These are phyloP conservation scores for Quercus robur DNA, from an alignment of 306 rosid species.

Conservation along the genomic window DNA sequence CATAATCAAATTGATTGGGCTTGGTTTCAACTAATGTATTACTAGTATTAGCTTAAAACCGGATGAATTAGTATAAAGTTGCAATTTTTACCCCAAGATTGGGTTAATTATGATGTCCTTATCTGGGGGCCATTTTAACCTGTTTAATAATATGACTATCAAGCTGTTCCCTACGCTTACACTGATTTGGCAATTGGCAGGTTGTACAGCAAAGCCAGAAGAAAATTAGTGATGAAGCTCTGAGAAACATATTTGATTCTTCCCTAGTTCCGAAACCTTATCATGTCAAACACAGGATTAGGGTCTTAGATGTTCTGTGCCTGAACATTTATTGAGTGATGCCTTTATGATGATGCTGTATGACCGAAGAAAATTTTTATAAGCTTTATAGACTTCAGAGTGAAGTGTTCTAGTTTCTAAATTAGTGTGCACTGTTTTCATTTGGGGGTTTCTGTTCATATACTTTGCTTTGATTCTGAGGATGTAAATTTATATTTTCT, in stretches of 20 bases:
- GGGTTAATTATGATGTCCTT: too few species aligned
- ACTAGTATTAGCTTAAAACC: background rate
- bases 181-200: slow-evolving; percentile 40
- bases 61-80: background rate
- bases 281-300: slow-evolving; percentile 13
- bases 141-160: background rate
- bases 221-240: slow-evolving; percentile 26
- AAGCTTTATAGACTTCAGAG: slow-evolving; percentile 35
- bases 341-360: slow-evolving; percentile 51
- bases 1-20: background rate
- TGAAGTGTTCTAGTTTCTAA: slow-evolving; percentile 37
- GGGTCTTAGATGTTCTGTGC: slow-evolving; percentile 22
- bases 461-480: slow-evolving; percentile 3
- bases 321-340: slow-evolving; percentile 25
- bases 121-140: background rate
- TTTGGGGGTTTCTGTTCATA: slow-evolving; percentile 12
- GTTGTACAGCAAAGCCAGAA: slow-evolving; percentile 61
- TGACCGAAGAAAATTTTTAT: slow-evolving; percentile 42
- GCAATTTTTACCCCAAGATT: background rate
- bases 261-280: slow-evolving; percentile 18
- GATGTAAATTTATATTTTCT: background rate
- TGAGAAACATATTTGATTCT: slow-evolving; percentile 30
- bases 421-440: slow-evolving; percentile 12
- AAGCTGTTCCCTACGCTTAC: background rate
- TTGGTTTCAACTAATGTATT: background rate